These are phyloP conservation scores for Camellia oleifera DNA, from an alignment of 179 eudicot genomes.

Conservation along the genomic window DNA sequence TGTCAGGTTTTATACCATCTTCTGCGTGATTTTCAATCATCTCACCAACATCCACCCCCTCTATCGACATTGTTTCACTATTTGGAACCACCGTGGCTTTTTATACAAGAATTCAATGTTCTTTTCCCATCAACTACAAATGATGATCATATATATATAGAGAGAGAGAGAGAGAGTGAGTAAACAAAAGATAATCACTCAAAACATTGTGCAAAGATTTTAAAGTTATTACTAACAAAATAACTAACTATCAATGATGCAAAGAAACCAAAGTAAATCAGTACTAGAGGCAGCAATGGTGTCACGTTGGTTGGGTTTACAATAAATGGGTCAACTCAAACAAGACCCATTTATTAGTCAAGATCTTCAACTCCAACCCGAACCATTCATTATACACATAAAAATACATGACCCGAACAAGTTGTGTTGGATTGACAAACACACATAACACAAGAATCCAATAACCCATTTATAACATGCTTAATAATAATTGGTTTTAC, in stretches of 20 bases:
- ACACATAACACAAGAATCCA: no score
- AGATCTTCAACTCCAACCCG: not conserved
- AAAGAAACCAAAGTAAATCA: not conserved
- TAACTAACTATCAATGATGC: not conserved
- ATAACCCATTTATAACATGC: no score
- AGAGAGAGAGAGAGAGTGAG: not conserved
- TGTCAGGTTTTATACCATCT: conserved; percentile 27
- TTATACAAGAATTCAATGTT: not conserved
- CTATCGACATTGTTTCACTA: conserved; percentile 27
- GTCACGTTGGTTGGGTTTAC: not conserved
- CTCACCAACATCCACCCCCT: conserved; percentile 31
- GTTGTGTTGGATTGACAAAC: no score
- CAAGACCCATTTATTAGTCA: not conserved
- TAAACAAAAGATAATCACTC: not conserved
- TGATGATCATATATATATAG: not conserved
- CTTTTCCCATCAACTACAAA: conserved; percentile 1
- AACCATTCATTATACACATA: no score
- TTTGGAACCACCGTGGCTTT: not conserved
- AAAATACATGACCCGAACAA: no score
- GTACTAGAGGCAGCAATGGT: not conserved
- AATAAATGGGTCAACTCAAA: not conserved
- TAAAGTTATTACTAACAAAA: not conserved
- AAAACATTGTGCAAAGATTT: not conserved
- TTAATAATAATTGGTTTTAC: no score
- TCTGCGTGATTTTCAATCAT: conserved; percentile 30